Evolutionary conservation across 306 rosid genomes (phyloP).

Genomic region (Mimosa pudica): DNA sequence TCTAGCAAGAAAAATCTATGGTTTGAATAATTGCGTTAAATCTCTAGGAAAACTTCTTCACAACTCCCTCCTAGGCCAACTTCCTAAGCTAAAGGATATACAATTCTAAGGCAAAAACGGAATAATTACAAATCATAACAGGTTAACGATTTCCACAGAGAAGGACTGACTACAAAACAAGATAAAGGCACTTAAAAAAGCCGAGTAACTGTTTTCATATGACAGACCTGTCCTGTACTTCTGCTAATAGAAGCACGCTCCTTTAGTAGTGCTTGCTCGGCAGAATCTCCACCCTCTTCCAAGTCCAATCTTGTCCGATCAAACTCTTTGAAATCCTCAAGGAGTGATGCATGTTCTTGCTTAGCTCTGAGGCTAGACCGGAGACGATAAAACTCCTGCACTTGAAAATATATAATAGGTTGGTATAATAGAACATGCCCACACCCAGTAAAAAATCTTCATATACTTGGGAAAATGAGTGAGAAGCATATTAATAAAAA

Average conservation of each 20-base stretch:
- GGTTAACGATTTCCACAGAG: neutral
- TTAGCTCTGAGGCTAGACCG: conserved; percentile 85
- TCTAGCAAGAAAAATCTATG: neutral
- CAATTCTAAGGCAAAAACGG: neutral
- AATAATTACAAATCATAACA: neutral
- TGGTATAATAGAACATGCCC: conserved; percentile 31
- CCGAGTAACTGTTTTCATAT: conserved; percentile 1
- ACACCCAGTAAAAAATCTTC: conserved; percentile 1
- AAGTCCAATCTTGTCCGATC: conserved; percentile 90
- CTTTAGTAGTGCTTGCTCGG: conserved; percentile 73
- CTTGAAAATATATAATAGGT: conserved; percentile 52
- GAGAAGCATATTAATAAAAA: neutral
- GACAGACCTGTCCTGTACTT: conserved; percentile 84
- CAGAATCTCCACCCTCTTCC: conserved; percentile 73
- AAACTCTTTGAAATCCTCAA: conserved; percentile 95
- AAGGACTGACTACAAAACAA: conserved; percentile 17
- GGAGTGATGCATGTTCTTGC: conserved; percentile 93
- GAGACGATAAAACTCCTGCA: conserved; percentile 97
- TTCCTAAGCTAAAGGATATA: neutral
- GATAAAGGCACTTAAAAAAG: conserved; percentile 46
- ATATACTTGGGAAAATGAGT: neutral
- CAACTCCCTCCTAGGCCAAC: neutral
- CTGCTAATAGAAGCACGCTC: conserved; percentile 86
- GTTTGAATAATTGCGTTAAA: neutral
- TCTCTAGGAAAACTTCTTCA: neutral